Evolutionary conservation across 805 yeast species (phyloP), one percentile per base, ranked within the genome.

Genomic region (Candida palmyrensis): DNA sequence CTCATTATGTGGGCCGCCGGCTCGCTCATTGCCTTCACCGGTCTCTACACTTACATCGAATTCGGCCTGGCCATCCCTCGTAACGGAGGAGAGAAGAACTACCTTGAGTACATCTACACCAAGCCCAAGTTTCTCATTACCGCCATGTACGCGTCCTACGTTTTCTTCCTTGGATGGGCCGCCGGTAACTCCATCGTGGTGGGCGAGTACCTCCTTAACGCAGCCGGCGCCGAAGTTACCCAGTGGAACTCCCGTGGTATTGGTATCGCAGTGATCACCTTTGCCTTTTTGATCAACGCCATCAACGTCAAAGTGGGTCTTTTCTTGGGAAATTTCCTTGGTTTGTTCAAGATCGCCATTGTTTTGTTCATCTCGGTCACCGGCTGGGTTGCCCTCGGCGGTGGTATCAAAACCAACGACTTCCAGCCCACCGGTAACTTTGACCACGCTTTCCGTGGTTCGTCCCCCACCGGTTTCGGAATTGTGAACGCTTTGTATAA

Each of bases 31-130:
- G 82, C 90, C 3, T 57, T 65, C 38, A 43, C 61, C 43, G 59
- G 70, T 22, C 55, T 81, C 45, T 69, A 75, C 48, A 86, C 80
- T 3, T 84, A 83, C 55, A 75, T 83, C 77, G 92, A 83, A 51
- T 80, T 82, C 53, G 94, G 94, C 11, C 73, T 77, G 3, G 79
- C 76, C 30, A 75, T 82, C 37, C 85, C 86, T 29, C 74, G 82
- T 59, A 83, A 84, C 48, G 95, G 95, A 44, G 95, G 92, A 44
- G 95, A 85, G 51, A 83, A 82, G 58, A 82, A 82, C 48, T 85
- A 85, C 52, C 59, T 85, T 45, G 92, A 84, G 53, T 79, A 71
- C 45, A 73, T 82, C 31, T 85, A 68, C 60, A 68, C 66, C 31
- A 76, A 73, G 45, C 95, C 95, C 26, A 71, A 64, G 51, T 82